Percentiles rank a stretch among this genome's conserved stretches.
Evolutionary conservation across 371 early-diverging fungal genomes (phyloP).

Genomic region (Mortierella sp.): DNA sequence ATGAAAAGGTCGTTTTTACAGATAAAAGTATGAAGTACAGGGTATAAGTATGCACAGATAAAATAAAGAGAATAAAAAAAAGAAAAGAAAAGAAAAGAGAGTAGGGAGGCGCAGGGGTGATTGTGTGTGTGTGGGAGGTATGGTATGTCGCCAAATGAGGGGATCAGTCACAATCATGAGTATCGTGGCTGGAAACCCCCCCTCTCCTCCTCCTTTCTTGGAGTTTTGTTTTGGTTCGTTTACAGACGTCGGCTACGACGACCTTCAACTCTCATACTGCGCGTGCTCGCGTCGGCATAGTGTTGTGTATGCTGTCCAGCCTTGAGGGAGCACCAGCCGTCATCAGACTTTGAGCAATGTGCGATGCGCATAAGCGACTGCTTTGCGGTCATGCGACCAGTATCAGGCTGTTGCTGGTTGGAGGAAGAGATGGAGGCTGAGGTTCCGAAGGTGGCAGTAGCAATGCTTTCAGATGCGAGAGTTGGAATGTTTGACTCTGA

Average conservation of each 20-base stretch:
- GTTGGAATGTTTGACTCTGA: constrained; percentile 17
- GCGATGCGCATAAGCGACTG: constrained; percentile 50
- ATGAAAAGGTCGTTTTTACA: neutral
- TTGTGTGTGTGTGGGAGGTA: neutral
- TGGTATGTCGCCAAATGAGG: neutral
- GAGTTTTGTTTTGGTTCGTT: neutral
- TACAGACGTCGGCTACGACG: constrained; percentile 37
- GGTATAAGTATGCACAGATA: neutral
- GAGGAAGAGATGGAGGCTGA: constrained; percentile 58
- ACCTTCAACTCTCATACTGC: constrained; percentile 29
- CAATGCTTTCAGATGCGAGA: neutral
- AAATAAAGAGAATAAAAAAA: too few species aligned
- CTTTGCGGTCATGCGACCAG: constrained; percentile 25
- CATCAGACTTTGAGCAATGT: constrained; percentile 28
- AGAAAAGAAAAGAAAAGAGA: constrained; percentile 1
- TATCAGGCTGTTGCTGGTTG: constrained; percentile 38
- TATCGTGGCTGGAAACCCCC: neutral
- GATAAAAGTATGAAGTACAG: neutral
- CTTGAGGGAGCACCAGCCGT: constrained; percentile 44
- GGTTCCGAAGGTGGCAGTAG: constrained; percentile 19
- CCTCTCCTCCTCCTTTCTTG: neutral
- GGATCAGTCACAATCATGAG: neutral
- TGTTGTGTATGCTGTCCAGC: constrained; percentile 43
- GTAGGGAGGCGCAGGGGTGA: neutral
- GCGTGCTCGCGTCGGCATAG: constrained; percentile 28